Evolutionary conservation across 139 green algal species (phyloP).

Genomic region (Tetradesmus obliquus): DNA sequence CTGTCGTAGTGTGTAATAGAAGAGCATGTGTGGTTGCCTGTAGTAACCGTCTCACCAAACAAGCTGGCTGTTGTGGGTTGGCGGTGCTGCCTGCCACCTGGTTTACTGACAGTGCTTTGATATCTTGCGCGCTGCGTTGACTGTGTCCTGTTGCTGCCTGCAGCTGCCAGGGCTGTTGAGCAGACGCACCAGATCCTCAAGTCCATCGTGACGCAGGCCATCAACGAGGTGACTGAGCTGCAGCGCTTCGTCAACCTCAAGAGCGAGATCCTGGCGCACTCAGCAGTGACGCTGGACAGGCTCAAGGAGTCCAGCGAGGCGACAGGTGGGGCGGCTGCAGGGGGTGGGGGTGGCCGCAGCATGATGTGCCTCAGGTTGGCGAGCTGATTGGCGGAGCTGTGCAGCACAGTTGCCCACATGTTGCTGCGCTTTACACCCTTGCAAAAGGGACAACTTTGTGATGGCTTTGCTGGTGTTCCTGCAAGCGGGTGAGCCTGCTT

Average conservation of each 20-base stretch:
- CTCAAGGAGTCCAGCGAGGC: slow-evolving; percentile 46
- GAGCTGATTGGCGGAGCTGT: too few relatives aligned
- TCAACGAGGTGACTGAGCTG: slow-evolving; percentile 78
- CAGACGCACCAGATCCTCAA: slow-evolving; percentile 82
- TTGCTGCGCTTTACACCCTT: neutral
- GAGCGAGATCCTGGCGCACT: slow-evolving; percentile 80
- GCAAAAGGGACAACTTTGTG: neutral
- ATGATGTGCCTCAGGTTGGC: too few relatives aligned
- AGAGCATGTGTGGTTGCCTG: too few relatives aligned
- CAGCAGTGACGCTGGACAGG: slow-evolving; percentile 75
- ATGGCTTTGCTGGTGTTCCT: neutral
- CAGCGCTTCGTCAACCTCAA: slow-evolving; percentile 85
- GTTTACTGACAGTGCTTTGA: neutral
- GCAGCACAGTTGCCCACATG: too few relatives aligned
- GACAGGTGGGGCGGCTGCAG: slow-evolving; percentile 34
- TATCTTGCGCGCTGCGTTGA: neutral
- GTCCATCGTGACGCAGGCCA: slow-evolving; percentile 82
- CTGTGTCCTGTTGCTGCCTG: neutral
- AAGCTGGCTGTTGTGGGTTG: neutral
- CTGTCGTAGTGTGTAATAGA: neutral
- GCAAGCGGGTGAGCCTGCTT: too few relatives aligned
- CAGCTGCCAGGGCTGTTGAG: slow-evolving; percentile 41
- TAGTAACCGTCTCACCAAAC: too few relatives aligned
- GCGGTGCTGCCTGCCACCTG: neutral
- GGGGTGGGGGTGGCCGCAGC: too few relatives aligned